phyloP scores from a whole-genome alignment of 306 rosid species.

The Cucumis cinereus region DNA sequence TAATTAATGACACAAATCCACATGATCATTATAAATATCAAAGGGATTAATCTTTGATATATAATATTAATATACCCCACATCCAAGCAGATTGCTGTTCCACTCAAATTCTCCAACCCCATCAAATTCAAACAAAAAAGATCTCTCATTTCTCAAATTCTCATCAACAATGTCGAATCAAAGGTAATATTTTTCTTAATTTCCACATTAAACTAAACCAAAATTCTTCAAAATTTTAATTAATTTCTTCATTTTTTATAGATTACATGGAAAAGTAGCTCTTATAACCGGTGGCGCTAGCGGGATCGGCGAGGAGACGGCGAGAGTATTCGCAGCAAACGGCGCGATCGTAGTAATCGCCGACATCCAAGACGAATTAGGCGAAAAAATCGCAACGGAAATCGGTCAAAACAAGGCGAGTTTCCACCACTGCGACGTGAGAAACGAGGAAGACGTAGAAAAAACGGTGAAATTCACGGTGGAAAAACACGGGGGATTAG shows the following conservation, averaged over 20 bases:
- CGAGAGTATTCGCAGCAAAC: constrained; percentile 37
- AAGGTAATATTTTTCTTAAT: constrained; percentile 22
- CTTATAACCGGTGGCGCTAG: constrained; percentile 75
- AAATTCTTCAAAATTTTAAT: neutral
- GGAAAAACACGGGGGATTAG: constrained; percentile 49
- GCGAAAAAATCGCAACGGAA: constrained; percentile 35
- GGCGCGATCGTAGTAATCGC: constrained; percentile 64
- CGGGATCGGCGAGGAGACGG: constrained; percentile 78
- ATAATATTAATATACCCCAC: neutral
- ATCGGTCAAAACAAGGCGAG: constrained; percentile 32
- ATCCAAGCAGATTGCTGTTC: neutral
- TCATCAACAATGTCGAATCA: constrained; percentile 22
- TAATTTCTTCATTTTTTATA: neutral
- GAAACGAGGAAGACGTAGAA: constrained; percentile 61
- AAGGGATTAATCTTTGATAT: neutral
- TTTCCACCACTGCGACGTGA: constrained; percentile 69
- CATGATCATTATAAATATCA: neutral
- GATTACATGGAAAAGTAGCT: constrained; percentile 83
- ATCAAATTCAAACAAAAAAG: neutral
- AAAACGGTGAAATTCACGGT: constrained; percentile 36
- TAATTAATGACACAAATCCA: neutral
- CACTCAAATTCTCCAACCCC: neutral
- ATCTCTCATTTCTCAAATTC: neutral
- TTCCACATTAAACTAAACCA: constrained; percentile 1
- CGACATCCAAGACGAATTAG: constrained; percentile 75